A percentile compares a stretch with the other conserved stretches of the same genome.
Conservation (phyloP, 495 filamentous ascomycete genomes). For the Penicillium flavigenum region DNA sequence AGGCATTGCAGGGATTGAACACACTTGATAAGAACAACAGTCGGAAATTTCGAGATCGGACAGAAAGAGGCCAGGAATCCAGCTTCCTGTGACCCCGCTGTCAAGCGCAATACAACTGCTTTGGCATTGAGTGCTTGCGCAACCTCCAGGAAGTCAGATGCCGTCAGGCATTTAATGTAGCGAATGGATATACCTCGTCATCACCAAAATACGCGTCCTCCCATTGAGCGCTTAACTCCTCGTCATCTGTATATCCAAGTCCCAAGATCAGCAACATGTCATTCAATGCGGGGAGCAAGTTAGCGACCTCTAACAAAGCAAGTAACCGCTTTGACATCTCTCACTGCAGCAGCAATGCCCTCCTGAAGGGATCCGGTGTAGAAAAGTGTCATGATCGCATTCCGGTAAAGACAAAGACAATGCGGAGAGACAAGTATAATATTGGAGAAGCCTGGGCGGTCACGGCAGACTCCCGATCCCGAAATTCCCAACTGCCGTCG, state of each 20-base stretch:
- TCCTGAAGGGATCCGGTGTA: constrained; percentile 74
- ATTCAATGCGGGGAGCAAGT: constrained; percentile 46
- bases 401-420: neutral
- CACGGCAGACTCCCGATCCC: constrained; percentile 11
- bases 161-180: neutral
- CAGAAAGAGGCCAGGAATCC: constrained; percentile 78
- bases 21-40: constrained; percentile 73
- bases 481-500: constrained; percentile 16
- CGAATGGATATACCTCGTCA: constrained; percentile 46
- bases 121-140: constrained; percentile 50
- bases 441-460: constrained; percentile 20
- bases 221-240: constrained; percentile 67
- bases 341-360: constrained; percentile 73
- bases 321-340: constrained; percentile 60
- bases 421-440: constrained; percentile 11
- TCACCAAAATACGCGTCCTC: constrained; percentile 70
- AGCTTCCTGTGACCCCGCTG: constrained; percentile 72
- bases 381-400: constrained; percentile 58
- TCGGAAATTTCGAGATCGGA: constrained; percentile 68
- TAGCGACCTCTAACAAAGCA: constrained; percentile 68
- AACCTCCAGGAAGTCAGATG: constrained; percentile 34
- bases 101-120: constrained; percentile 66
- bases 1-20: constrained; percentile 17
- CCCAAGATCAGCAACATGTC: constrained; percentile 17
- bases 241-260: constrained; percentile 52